Evolutionary conservation across 2,329 filamentous ascomycete genomes (phyloP), one percentile per base, ranked within the genome.

Genomic region (Aspergillus sp.): DNA sequence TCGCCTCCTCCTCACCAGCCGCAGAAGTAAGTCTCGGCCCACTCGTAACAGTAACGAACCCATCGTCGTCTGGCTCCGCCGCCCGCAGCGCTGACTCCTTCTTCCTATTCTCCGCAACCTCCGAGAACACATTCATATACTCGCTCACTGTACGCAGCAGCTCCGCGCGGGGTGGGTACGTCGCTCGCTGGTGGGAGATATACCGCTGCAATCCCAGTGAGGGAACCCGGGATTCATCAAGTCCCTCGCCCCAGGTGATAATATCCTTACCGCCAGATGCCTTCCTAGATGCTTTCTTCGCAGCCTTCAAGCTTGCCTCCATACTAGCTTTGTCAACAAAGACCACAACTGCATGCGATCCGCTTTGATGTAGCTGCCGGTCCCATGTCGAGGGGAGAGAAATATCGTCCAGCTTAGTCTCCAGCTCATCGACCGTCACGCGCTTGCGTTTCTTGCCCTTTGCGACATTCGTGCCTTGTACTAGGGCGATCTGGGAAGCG

Each of bases 61-160:
- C 95, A 73, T 99, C 95, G 69, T 91, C 93, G 73, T 99, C 95
- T 0, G 93, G 91, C 68, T 91, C 87, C 65, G 89, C 88, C 60
- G 90, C 86, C 60, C 88, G 79, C 55, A 84, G 70, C 77, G 89
- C 70, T 80, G 82, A 77, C 79, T 87, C 63, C 69, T 82, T 65
- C 80, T 87, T 75, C 80, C 88, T 76, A 74, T 86, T 80, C 84
- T 90, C 77, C 80, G 90, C 77, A 70, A 84, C 77, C 82, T 89
- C 74, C 24, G 75, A 73, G 78, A 92, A 98, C n/a, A 86, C 81
- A 21, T 84, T 83, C 82, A 98, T 96, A 79, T 92, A 98, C 37
- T 87, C 86, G 69, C 97, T 92, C 23, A 96, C 88, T 4, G 86
- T 84, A 40, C 81, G 77, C 68, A 96, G 87, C n/a, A 96, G 81